Base-by-base conservation (phyloP, 345 rosid genomes). In the Corchorus olitorius region DNA sequence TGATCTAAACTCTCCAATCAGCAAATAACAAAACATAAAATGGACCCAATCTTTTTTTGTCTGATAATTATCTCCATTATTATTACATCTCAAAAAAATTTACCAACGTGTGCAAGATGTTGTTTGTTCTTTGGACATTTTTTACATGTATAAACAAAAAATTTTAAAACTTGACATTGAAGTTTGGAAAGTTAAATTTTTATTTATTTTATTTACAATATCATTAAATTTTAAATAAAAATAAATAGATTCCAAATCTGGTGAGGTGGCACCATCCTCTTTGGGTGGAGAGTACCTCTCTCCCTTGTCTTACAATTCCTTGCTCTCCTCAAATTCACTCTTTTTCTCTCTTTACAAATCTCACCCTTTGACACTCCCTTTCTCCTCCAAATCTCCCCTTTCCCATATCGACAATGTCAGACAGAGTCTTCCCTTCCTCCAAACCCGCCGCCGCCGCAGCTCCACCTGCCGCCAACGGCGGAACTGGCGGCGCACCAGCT, bases 361-460 rank as follows among this genome's bases (percentile, higher is more conserved):
- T 54, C 65, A n/a, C 9, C 59, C 71, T n/a, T 60, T 6, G 11
- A 0, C 35, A 41, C 45, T 8, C 35, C 20, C 65, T 20, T 73
- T 71, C 39, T 33, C 39, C 12, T 13, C 16, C 33, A 33, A 22
- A 22, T 37, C 5, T 10, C 6, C 14, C 46, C 45, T 6, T 16
- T 50, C 60, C 3, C 34, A 1, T 6, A 0, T 5, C 8, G 35
- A 70, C 27, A 5, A 89, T 89, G 94, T 62, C 92, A 0, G 98
- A 94, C 1, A 91, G 83, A 83, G 93, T 91, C 72, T 88, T 91
- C 80, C 94, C 98, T 54, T 74, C 97, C 48, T 81, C 95, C 8
- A 91, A 89, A 27, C 88, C 95, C 22, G 10, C 65, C 60, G 16
- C 80, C 67, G 0, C 83, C 6, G 60, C 75, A 41, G 74, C 78